Evolutionary conservation across 352 stramenopile species (phyloP).

Genomic region (Phytophthora hybrid): DNA sequence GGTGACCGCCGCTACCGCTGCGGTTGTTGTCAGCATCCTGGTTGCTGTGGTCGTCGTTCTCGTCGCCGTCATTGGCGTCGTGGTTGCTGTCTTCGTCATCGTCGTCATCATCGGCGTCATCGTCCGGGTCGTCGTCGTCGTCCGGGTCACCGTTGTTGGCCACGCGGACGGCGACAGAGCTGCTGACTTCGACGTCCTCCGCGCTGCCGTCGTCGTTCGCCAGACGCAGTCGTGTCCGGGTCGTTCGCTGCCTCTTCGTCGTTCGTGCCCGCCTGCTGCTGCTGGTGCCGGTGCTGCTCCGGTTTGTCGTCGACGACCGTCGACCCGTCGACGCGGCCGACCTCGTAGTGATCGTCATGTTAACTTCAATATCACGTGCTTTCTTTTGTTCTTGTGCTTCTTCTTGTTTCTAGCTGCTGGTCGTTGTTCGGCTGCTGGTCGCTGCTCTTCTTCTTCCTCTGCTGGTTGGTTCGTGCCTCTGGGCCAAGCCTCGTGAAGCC

Average conservation of each 20-base stretch:
- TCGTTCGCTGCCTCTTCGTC: too few species aligned
- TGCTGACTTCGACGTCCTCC: too few species aligned
- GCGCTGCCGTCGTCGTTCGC: not conserved
- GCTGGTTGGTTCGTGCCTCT: too few species aligned
- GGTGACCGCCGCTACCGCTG: not conserved
- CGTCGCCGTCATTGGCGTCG: not conserved
- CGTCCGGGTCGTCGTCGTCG: too few species aligned
- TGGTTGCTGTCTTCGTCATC: not conserved
- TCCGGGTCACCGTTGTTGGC: too few species aligned
- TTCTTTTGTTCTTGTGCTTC: not conserved
- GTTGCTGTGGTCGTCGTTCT: not conserved
- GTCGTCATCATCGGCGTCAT: not conserved
- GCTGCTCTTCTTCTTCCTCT: not conserved
- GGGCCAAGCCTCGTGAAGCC: too few species aligned
- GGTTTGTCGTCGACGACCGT: not conserved
- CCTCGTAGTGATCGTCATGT: not conserved
- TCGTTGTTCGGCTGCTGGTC: too few species aligned
- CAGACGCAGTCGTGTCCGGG: not conserved
- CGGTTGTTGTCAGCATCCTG: not conserved
- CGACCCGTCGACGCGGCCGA: not conserved
- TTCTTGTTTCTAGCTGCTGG: not conserved
- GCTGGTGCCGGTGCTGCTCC: not conserved
- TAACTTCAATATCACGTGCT: not conserved
- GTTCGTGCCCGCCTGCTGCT: too few species aligned
- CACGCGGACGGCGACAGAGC: too few species aligned